Evolutionary conservation across 2,329 filamentous ascomycete species (phyloP).

Genomic region (Trichoderma sp.): DNA sequence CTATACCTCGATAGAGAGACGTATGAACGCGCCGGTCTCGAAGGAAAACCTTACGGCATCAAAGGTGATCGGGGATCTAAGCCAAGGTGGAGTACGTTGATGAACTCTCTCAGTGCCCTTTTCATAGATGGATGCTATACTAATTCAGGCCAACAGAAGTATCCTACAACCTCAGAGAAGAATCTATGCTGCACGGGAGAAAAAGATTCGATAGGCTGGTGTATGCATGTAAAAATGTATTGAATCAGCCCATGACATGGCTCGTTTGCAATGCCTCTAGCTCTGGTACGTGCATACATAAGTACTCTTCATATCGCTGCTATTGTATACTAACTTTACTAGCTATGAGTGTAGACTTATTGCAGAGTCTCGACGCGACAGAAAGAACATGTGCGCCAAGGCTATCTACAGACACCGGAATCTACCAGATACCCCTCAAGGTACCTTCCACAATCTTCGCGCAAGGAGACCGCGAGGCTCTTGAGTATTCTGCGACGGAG

Average conservation of each 20-base stretch:
- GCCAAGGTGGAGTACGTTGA: conserved; percentile 65
- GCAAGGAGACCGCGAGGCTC: conserved; percentile 42
- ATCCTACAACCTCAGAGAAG: conserved; percentile 68
- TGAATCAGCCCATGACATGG: conserved; percentile 68
- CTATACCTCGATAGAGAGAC: conserved; percentile 77
- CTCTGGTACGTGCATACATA: conserved; percentile 26
- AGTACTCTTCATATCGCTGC: neutral
- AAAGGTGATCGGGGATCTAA: conserved; percentile 60
- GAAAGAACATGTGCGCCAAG: conserved; percentile 37
- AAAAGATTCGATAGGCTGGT: conserved; percentile 75
- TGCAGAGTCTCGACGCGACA: conserved; percentile 44
- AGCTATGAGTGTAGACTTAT: conserved; percentile 50
- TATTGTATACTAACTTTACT: neutral
- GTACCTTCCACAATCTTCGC: conserved; percentile 30
- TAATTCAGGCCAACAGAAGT: conserved; percentile 54
- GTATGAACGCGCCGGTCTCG: conserved; percentile 79
- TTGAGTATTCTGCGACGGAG: conserved; percentile 62
- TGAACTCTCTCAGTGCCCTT: neutral
- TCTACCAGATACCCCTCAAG: conserved; percentile 27
- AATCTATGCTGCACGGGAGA: conserved; percentile 78
- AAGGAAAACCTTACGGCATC: conserved; percentile 62
- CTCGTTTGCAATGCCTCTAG: conserved; percentile 64
- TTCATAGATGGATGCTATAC: neutral
- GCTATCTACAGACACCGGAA: conserved; percentile 22
- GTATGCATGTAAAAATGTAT: conserved; percentile 75